Base-by-base conservation (phyloP, 257 asterid genomes). In the Penstemon newberryi region DNA sequence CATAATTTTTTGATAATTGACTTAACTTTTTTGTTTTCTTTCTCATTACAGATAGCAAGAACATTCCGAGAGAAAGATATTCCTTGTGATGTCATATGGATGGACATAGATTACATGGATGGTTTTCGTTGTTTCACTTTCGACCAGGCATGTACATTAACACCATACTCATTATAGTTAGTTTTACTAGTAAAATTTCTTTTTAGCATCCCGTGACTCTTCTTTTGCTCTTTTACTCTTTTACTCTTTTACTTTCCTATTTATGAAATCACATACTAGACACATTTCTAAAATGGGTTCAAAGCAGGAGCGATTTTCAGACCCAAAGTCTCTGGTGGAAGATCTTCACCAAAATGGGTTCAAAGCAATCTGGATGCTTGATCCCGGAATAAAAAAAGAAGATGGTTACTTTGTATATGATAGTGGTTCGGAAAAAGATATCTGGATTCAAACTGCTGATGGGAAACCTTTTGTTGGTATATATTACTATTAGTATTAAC, bases 1-100 rank as follows among this genome's bases (percentile, higher is more conserved):
- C 42, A 42, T 46, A 61, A 42, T 39, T 15, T 51, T 39, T 67
- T 43, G 43, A 42, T 50, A 6, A 56, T 60, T 33, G 15, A 39
- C 6, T 62, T 59, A 41, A 33, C 52, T 46, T 38, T 25, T 46
- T 76, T 62, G 46, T 64, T 65, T 73, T 12, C 67, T 63, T 73
- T 47, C 56, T 59, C 47, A n/a, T 44, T 72, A 76, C 95, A 93
- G 98, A 76, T 93, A 53, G 89, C 96, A 33, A 90, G 74, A 79
- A 88, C 86, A 70, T 93, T 93, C 71, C 84, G 97, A 61, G 96
- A 93, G 63, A 93, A 93, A 81, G 66, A 73, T 54, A 90, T 93
- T 76, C 99, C 99, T 72, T 93, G 97, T 84, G 99, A 90, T 80
- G 96, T 90, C 83, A 83, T 93, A 68, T 93, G 99, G 99, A 93